phyloP scores from a whole-genome alignment of 805 yeast species.

The Diddensiella santjacobensis region DNA sequence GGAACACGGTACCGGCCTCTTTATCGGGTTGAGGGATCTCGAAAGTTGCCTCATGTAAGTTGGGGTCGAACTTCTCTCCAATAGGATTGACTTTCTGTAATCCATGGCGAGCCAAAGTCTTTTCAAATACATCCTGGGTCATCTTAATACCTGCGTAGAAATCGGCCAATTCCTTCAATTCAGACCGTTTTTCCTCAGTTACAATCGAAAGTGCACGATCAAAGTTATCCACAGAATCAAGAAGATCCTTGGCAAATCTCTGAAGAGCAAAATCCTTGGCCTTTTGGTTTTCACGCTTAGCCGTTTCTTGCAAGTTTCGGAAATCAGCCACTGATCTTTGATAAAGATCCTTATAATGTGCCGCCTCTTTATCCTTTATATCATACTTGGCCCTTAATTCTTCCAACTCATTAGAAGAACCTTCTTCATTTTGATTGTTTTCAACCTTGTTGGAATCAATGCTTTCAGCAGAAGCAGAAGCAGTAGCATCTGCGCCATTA shows the following conservation, averaged over 20 bases:
- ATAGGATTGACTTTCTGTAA: slow-evolving; percentile 74
- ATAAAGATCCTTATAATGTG: slow-evolving; percentile 78
- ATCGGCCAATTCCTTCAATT: slow-evolving; percentile 63
- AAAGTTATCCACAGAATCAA: slow-evolving; percentile 87
- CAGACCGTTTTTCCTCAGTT: slow-evolving; percentile 36
- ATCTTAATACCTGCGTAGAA: slow-evolving; percentile 84
- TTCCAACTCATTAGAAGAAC: slow-evolving; percentile 18
- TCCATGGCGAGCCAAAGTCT: slow-evolving; percentile 78
- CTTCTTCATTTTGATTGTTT: slow-evolving; percentile 6
- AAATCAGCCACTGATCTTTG: slow-evolving; percentile 86
- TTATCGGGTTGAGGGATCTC: slow-evolving; percentile 82
- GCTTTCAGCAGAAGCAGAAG: slow-evolving; percentile 2
- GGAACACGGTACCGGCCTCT: slow-evolving; percentile 89
- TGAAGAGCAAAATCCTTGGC: slow-evolving; percentile 88
- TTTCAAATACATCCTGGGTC: slow-evolving; percentile 83
- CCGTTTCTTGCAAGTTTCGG: slow-evolving; percentile 86
- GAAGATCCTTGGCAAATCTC: slow-evolving; percentile 83
- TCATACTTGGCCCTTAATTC: slow-evolving; percentile 50
- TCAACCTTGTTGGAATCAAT: slow-evolving; percentile 13
- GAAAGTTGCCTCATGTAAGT: slow-evolving; percentile 88
- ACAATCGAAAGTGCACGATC: slow-evolving; percentile 78
- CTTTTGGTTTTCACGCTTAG: slow-evolving; percentile 80
- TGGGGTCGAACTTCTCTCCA: slow-evolving; percentile 85
- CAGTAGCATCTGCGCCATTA: not conserved
- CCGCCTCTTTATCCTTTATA: slow-evolving; percentile 57